These are phyloP conservation scores for Wickerhamiella sergipiensis DNA, from an alignment of 805 yeast species.

Conservation along the genomic window DNA sequence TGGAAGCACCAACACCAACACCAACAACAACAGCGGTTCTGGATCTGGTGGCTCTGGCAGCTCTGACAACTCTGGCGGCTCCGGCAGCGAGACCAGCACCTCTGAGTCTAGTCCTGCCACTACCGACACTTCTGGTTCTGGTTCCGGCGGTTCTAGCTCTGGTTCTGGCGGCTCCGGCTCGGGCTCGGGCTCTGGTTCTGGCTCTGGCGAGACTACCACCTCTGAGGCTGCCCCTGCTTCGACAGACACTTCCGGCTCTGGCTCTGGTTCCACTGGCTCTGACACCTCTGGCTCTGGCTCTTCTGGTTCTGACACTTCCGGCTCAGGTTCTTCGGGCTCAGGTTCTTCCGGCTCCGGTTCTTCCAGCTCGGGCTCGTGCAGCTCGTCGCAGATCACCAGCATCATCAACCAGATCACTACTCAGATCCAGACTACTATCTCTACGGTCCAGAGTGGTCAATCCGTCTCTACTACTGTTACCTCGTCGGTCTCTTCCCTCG, in stretches of 20 bases:
- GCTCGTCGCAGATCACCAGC: background rate
- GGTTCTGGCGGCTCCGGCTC: background rate
- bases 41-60: background rate
- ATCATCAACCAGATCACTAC: background rate
- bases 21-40: background rate
- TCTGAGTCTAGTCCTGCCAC: background rate
- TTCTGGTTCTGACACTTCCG: background rate
- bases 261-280: background rate
- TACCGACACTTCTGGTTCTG: background rate
- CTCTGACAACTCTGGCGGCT: background rate
- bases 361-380: background rate
- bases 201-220: too few species aligned
- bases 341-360: background rate
- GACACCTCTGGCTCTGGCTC: background rate
- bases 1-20: background rate
- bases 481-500: background rate
- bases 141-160: background rate
- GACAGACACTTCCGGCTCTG: background rate
- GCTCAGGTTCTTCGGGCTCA: background rate
- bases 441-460: background rate
- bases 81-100: slow-evolving; percentile 3
- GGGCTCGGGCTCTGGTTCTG: background rate
- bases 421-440: background rate
- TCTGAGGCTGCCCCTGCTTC: too few species aligned
- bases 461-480: background rate